Base-by-base conservation (phyloP, 495 filamentous ascomycete genomes). In the Hypoxylon cercidicola region DNA sequence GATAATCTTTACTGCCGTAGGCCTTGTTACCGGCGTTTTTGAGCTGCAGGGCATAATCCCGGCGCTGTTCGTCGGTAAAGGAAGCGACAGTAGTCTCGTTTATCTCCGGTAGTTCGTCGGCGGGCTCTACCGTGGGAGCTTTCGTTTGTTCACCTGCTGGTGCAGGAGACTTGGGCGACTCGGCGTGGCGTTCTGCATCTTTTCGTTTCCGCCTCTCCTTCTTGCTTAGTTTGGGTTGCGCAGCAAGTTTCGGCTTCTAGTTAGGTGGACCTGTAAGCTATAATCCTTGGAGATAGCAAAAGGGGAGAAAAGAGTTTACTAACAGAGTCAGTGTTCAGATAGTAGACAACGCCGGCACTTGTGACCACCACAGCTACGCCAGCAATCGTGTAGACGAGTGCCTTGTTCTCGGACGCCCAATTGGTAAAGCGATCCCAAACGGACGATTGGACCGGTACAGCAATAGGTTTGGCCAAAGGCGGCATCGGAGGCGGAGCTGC, bases 21-120 rank as follows among this genome's bases (percentile, higher is more conserved):
- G 95, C 94, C 79, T 93, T 96, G 82, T 99, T 99, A 66, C 95
- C 95, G 45, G 91, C 91, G 54, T 88, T 89, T 82, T 99, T 99
- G 52, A 99, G 82, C 80, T 94, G 95, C 48, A 86, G 86, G 25
- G 95, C 92, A 72, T 89, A 93, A 15, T 92, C 87, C 75, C 94
- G 91, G 20, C 92, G 84, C 74, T 90, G 87, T 76, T 92, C 84
- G 41, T 87, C 87, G 8, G 89, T 87, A 32, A 98, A 78, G 15
- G 78, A 72, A 16, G 75, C 85, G 49, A 99, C 88, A 4, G 85
- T 90, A 7, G 77, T 79, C 78, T 97, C 95, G 70, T 91, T 85
- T 54, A 99, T 88, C 55, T 96, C 87, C 4, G 94, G 93, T 16
- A 98, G 80, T 70, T 93, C 89, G 55, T 96, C 91, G 56, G 86